Evolutionary conservation across 2,329 filamentous ascomycete species (phyloP), one percentile per base, ranked within the genome.

Genomic region (Rhinocladiella mackenziei): DNA sequence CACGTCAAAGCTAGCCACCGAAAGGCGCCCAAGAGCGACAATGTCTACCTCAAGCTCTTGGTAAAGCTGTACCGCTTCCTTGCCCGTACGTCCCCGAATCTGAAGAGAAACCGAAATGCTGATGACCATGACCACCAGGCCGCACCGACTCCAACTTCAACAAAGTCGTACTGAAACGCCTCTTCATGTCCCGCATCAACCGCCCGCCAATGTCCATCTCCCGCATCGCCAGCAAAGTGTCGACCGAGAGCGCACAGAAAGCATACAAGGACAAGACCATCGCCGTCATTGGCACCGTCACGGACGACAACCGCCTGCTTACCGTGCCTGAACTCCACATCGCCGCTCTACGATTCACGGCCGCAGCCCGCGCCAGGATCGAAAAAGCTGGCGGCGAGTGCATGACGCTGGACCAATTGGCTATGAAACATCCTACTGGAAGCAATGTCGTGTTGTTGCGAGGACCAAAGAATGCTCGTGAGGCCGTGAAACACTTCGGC

Each of bases 101-200:
- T 29, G 17, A 46, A 23, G 14, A 38, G 28, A 18, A 43, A n/a
- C n/a, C n/a, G n/a, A n/a, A n/a, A n/a, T n/a, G n/a, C n/a, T n/a
- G n/a, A n/a, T 17, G 30, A 32, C 8, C 19, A 22, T 22, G 8
- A 31, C 15, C 35, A 49, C 17, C 62, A 94, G 87, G 89, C 75
- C 89, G 92, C 69, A 98, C 92, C 69, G 92, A 97, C 72, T 81
- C 88, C 58, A 81, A 80, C 76, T 98, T 98, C 86, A 98, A 98
- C 86, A 94, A 95, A 80, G 86, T 92, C 65, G 82, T 98, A 68
- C 86, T 98, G 65, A 89, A 91, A 71, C 87, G 92, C 66, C 85
- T 98, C 54, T 95, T 95, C 70, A 95, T 92, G 87, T 95, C 89
- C 72, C 88, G 89, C 75, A 95, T 94, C 76, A 97, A 97, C 86